Percentiles rank a stretch among this genome's conserved stretches.
phyloP scores from a whole-genome alignment of 2,329 filamentous ascomycete species.

The Coniosporium tulheliwenetii region DNA sequence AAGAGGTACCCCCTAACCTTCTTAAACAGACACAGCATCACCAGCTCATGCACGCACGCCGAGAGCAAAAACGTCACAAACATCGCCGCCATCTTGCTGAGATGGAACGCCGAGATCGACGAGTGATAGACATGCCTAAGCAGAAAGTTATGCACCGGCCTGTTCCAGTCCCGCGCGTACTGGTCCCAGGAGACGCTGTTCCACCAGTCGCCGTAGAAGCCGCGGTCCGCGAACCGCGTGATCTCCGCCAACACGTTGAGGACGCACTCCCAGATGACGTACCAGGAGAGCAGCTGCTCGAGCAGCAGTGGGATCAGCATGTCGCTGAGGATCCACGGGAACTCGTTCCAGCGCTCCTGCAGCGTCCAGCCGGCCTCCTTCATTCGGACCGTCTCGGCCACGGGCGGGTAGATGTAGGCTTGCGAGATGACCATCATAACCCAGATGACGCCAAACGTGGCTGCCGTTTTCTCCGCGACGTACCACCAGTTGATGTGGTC shows the following conservation, averaged over 20 bases:
- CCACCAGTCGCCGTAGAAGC: slow-evolving; percentile 45
- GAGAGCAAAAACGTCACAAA: slow-evolving; percentile 61
- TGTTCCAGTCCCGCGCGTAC: slow-evolving; percentile 68
- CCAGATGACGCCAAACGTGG: slow-evolving; percentile 56
- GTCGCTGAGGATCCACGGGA: slow-evolving; percentile 61
- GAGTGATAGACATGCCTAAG: slow-evolving; percentile 67
- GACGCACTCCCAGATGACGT: slow-evolving; percentile 57
- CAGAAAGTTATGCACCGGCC: slow-evolving; percentile 65
- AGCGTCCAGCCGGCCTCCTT: slow-evolving; percentile 50
- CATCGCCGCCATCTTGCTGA: slow-evolving; percentile 55
- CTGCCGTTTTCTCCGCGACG: slow-evolving; percentile 54
- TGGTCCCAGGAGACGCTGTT: slow-evolving; percentile 50
- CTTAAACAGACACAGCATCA: slow-evolving; percentile 71
- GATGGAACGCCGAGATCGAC: slow-evolving; percentile 56
- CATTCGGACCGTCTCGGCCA: slow-evolving; percentile 50
- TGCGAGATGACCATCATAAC: slow-evolving; percentile 70
- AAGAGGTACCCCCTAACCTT: slow-evolving; percentile 62
- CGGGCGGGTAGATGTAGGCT: slow-evolving; percentile 61
- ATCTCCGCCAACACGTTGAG: slow-evolving; percentile 64
- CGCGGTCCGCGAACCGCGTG: slow-evolving; percentile 61
- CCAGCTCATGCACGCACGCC: slow-evolving; percentile 56
- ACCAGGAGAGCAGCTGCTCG: slow-evolving; percentile 65
- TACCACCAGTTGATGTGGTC: slow-evolving; percentile 59
- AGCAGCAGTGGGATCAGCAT: slow-evolving; percentile 66
- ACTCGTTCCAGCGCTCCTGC: slow-evolving; percentile 44